These are phyloP conservation scores for Tylopilus felleus DNA, from an alignment of 768 basidiomycete species.

Conservation along the genomic window DNA sequence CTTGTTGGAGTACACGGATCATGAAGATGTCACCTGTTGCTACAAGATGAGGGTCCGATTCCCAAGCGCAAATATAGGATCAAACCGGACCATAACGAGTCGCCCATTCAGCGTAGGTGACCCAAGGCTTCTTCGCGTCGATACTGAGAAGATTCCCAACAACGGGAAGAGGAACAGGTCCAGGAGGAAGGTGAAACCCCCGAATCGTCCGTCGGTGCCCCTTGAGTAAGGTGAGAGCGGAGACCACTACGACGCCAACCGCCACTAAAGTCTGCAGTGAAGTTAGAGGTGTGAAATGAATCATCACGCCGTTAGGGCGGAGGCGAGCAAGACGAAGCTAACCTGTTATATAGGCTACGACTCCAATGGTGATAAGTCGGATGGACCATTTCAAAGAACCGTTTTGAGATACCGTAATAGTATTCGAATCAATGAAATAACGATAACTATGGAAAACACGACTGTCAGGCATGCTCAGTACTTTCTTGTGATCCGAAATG, in stretches of 20 bases:
- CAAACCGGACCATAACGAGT: constrained; percentile 13
- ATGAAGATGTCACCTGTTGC: constrained; percentile 19
- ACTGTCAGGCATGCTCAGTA: too few species aligned
- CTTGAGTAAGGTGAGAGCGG: not conserved
- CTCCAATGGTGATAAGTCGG: not conserved
- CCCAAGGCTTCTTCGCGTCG: constrained; percentile 16
- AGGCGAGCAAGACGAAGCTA: not conserved
- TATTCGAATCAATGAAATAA: too few species aligned
- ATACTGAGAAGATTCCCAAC: constrained; percentile 18
- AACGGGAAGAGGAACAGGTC: constrained; percentile 15
- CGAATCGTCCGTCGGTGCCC: not conserved
- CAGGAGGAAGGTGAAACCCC: constrained; percentile 13
- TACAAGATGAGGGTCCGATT: not conserved
- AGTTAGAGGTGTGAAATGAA: not conserved
- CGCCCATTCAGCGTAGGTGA: constrained; percentile 19
- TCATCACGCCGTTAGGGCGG: not conserved
- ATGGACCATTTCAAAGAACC: not conserved
- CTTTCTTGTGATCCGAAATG: too few species aligned
- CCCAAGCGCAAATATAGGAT: not conserved
- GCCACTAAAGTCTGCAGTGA: not conserved
- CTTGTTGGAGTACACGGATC: constrained; percentile 20
- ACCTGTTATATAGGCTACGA: not conserved
- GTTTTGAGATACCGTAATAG: too few species aligned
- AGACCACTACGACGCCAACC: not conserved
- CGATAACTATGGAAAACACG: too few species aligned